Evolutionary conservation across 768 basidiomycete genomes (phyloP), one percentile per base, ranked within the genome.

Genomic region (Collybia nuda): DNA sequence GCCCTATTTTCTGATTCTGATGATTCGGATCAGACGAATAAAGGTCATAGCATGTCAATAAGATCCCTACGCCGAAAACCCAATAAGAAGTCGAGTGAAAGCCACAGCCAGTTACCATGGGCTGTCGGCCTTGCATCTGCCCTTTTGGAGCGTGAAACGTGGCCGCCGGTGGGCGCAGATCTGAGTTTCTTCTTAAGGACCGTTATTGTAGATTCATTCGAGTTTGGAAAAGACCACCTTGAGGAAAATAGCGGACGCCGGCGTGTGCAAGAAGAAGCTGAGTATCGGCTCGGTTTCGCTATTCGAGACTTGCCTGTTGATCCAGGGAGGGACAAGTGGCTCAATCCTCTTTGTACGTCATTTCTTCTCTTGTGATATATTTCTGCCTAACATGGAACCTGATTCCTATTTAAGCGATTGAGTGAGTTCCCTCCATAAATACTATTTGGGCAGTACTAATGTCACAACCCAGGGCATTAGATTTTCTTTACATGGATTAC

Each of bases 401-500:
- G 17, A 24, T 18, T 48, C 41, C 47, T 21, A 15, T 50, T 32
- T 50, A 40, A 80, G 79, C 68, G 17, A 78, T 82, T 19, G 78
- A 82, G 81, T 78, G 60, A 47, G 79, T 66, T 50, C 32, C 17
- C 43, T 54, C 23, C 24, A 17, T 18, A 18, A 35, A 41, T 5
- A 39, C 38, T 5, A 11, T 36, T 35, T 18, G 49, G 6, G 38
- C 47, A 9, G 32, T 11, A 11, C 14, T 14, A 32, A 32, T 11
- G 3, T 11, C 12, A 32, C 32, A 5, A 32, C 14, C 32, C 56
- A 91, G 90, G 64, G 92, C 93, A 6, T 65, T 96, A 38, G 93
- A 95, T 64, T 96, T 95, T 62, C 69, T 96, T 12, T 91, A 90
- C 61, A 84, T 96, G 73, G 84, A 93, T 56, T 96, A 96, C 66